These are phyloP conservation scores for Cladosporium sp. DNA, from an alignment of 2,329 filamentous ascomycete genomes.

Conservation along the genomic window DNA sequence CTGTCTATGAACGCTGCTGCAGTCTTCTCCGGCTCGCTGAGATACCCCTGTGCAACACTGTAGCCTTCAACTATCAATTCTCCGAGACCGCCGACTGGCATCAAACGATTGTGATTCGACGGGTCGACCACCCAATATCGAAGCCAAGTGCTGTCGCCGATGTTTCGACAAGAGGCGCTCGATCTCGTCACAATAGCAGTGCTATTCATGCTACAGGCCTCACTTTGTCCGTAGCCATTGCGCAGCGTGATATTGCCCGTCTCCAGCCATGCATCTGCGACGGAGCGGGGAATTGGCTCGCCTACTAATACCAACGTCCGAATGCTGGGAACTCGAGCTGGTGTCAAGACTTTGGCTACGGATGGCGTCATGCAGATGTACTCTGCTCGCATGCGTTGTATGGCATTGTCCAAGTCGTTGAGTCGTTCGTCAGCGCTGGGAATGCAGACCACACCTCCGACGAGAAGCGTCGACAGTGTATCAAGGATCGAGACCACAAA, in stretches of 20 bases:
- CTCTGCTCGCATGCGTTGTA: slow-evolving; percentile 10
- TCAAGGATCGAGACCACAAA: slow-evolving; percentile 8
- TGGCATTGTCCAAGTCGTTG: slow-evolving; percentile 9
- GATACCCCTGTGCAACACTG: slow-evolving; percentile 40
- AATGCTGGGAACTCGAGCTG: not conserved
- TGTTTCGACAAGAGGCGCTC: not conserved
- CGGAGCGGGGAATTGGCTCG: not conserved
- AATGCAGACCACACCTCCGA: slow-evolving; percentile 20
- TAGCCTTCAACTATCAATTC: slow-evolving; percentile 44
- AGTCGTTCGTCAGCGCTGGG: slow-evolving; percentile 17
- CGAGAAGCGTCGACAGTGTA: slow-evolving; percentile 7
- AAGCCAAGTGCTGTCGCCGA: not conserved
- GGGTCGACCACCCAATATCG: slow-evolving; percentile 2
- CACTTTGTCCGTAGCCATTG: slow-evolving; percentile 11
- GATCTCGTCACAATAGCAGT: not conserved
- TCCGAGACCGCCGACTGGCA: slow-evolving; percentile 24
- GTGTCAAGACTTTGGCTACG: slow-evolving; percentile 1
- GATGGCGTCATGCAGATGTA: slow-evolving; percentile 7
- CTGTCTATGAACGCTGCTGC: slow-evolving; percentile 24
- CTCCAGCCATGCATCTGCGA: not conserved
- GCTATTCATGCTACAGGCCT: not conserved
- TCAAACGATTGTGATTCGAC: not conserved
- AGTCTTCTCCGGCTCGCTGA: slow-evolving; percentile 27
- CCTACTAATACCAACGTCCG: not conserved
- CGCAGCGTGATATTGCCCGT: not conserved